A percentile compares a stretch with the other conserved stretches of the same genome.
These are phyloP conservation scores for Periconia macrospinosa DNA, from an alignment of 2,329 filamentous ascomycete species.

Conservation along the genomic window DNA sequence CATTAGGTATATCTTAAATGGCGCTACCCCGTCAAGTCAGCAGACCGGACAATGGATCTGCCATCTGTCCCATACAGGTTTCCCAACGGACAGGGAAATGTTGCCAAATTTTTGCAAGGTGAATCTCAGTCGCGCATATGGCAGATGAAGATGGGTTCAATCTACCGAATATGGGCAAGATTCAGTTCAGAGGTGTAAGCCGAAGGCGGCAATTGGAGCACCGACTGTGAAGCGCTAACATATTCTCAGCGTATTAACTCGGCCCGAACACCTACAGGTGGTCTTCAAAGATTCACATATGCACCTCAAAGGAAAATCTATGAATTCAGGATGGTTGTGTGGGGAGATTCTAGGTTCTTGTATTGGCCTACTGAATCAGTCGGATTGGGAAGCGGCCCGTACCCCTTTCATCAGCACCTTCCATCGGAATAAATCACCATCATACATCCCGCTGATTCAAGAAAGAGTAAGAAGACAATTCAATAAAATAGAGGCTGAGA, in stretches of 20 bases:
- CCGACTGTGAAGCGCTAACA: not conserved
- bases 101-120: slow-evolving; percentile 47
- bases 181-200: slow-evolving; percentile 45
- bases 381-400: slow-evolving; percentile 30
- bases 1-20: no score
- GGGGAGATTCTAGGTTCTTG: slow-evolving; percentile 47
- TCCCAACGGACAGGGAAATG: slow-evolving; percentile 35
- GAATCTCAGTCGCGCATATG: slow-evolving; percentile 34
- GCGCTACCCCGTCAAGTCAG: no score
- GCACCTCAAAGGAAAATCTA: slow-evolving; percentile 47
- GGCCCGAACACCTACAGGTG: slow-evolving; percentile 37
- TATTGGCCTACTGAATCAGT: slow-evolving; percentile 44
- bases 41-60: no score
- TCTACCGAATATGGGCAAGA: slow-evolving; percentile 42
- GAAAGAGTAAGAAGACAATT: slow-evolving; percentile 5
- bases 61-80: no score
- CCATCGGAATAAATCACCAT: not conserved
- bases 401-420: slow-evolving; percentile 20
- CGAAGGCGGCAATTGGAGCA: no score
- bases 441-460: slow-evolving; percentile 2
- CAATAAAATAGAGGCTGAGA: no score
- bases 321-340: slow-evolving; percentile 46
- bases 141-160: slow-evolving; percentile 31
- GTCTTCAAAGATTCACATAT: slow-evolving; percentile 49
- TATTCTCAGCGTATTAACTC: slow-evolving; percentile 38